A percentile compares a stretch with the other conserved stretches of the same genome.
These are phyloP conservation scores for Massariosphaeria phaeospora DNA, from an alignment of 495 filamentous ascomycete species.

Conservation along the genomic window DNA sequence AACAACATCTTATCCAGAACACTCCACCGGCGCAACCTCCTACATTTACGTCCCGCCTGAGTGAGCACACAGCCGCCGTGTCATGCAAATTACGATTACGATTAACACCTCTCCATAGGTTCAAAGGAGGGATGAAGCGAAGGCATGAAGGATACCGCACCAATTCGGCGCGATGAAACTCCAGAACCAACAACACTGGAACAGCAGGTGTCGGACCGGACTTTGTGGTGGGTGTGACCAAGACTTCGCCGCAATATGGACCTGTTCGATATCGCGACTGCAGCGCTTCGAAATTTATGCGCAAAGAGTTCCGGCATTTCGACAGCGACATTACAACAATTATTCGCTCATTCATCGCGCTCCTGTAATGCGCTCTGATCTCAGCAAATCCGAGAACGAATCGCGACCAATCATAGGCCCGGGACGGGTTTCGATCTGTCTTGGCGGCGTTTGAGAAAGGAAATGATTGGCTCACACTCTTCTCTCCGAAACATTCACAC, in stretches of 20 bases:
- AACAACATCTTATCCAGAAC: neutral
- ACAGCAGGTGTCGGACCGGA: constrained; percentile 1
- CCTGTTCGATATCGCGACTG: no score
- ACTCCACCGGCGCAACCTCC: neutral
- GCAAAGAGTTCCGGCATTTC: no score
- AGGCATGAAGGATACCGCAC: neutral
- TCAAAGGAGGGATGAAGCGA: neutral
- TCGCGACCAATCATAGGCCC: no score
- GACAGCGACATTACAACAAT: no score
- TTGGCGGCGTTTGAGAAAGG: no score
- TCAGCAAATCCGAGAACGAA: no score
- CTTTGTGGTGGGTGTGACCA: neutral
- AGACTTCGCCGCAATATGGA: neutral
- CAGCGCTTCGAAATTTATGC: no score
- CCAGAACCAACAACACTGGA: neutral
- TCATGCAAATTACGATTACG: neutral
- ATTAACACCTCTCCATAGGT: neutral
- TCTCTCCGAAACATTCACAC: no score
- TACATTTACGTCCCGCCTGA: neutral
- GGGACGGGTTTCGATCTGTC: no score
- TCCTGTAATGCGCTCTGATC: no score
- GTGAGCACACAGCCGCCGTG: neutral
- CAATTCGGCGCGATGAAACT: constrained; percentile 2
- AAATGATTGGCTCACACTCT: no score
- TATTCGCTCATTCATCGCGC: no score